Base-by-base conservation (phyloP, 331 rosid species). In the Quercus lobata region DNA sequence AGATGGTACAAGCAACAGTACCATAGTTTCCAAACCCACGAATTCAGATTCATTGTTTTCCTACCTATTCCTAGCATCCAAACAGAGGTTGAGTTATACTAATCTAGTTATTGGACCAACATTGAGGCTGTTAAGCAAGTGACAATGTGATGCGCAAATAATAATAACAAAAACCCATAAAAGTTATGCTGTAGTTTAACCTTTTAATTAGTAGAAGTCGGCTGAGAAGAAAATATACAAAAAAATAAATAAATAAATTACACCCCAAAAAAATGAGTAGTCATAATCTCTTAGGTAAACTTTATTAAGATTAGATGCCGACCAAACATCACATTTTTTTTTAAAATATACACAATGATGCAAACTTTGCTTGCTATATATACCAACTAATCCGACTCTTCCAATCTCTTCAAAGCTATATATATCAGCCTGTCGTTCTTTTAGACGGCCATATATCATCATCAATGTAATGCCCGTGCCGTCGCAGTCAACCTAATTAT, bases 391-490 rank as follows among this genome's bases (percentile, higher is more conserved):
- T 75, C 89, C 81, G 7, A 5, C 69, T 75, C 81, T 69, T 17
- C 61, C 63, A 52, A 75, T 79, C 78, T 71, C 70, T 65, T 57
- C 79, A 66, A 76, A 46, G 63, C 46, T 25, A 72, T 76, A 74
- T 72, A 72, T 76, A 74, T 72, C 75, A 76, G 53, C 79, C 60
- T 83, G 90, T 75, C 73, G 82, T 62, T 79, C 70, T 75, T 86
- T 75, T 66, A 88, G 88, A 79, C 88, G 86, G 89, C 93, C 75
- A 60, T n/a, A 71, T 72, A 77, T 80, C 83, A 69, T 84, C 82
- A 82, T 84, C 86, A 84, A 84, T 37, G 77, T 60, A 77, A 78
- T 61, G 21, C 63, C 68, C 73, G 58, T 80, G 72, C 53, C 81
- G 60, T 34, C 69, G 19, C 62, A 54, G 27, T 70, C 79, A 78